A percentile compares a stretch with the other conserved stretches of the same genome.
Conservation (phyloP, 179 eudicot species). For the Camellia oleifera region DNA sequence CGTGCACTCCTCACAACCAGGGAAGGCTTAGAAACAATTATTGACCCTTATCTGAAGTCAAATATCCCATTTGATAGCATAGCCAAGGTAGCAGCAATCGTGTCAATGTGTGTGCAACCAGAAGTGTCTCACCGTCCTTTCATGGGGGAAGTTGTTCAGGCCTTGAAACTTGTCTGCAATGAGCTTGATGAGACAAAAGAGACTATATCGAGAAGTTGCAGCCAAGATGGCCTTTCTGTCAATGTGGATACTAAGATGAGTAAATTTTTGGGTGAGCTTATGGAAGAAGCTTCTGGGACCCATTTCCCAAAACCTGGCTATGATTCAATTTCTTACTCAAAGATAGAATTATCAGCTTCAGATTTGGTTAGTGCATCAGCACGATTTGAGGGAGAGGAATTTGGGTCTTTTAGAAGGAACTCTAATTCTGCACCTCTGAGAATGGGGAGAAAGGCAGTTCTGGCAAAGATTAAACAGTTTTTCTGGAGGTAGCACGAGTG, state of each 20-base stretch:
- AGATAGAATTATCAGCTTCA: constrained; percentile 43
- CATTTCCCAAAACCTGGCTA: constrained; percentile 27
- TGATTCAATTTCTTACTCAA: constrained; percentile 38
- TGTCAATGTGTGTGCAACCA: constrained; percentile 98
- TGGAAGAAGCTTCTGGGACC: constrained; percentile 34
- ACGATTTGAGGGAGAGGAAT: constrained; percentile 39
- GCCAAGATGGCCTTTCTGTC: constrained; percentile 31
- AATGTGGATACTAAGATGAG: constrained; percentile 27
- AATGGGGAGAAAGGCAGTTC: constrained; percentile 45
- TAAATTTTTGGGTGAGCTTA: constrained; percentile 35
- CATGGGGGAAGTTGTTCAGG: constrained; percentile 99
- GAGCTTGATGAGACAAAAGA: constrained; percentile 67
- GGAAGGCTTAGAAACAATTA: constrained; percentile 57
- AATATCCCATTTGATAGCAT: constrained; percentile 47
- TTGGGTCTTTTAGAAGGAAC: constrained; percentile 45
- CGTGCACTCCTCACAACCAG: constrained; percentile 74
- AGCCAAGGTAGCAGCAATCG: constrained; percentile 82
- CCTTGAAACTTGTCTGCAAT: constrained; percentile 78
- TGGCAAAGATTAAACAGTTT: constrained; percentile 63
- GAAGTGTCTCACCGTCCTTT: constrained; percentile 97
- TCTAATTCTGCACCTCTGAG: constrained; percentile 72
- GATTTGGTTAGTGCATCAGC: constrained; percentile 47
- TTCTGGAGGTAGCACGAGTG: constrained; percentile 65
- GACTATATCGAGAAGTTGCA: constrained; percentile 34
- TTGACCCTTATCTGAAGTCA: constrained; percentile 51